Base-by-base conservation (phyloP, 202 grass and related monocot genomes). In the Alloteropsis angusta region DNA sequence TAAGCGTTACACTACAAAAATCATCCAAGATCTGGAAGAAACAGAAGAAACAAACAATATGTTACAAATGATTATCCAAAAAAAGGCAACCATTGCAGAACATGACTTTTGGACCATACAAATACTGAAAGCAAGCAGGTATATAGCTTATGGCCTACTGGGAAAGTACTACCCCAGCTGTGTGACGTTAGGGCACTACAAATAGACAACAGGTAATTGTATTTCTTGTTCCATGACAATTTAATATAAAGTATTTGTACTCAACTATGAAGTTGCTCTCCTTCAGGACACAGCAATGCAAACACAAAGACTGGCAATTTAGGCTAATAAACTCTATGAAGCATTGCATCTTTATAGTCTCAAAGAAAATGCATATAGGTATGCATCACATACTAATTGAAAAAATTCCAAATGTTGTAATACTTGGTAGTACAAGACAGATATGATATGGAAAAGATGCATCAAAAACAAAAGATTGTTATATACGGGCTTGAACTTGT, bases 51-150 rank as follows among this genome's bases (percentile, higher is more conserved):
- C 5, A 13, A 72, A 26, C 21, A 72, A 19, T 26, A 12, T 0
- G 3, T 23, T 71, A 16, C 38, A 35, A 8, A 63, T 43, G 5
- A 48, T 36, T 36, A 56, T 64, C 32, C 15, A 75, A 43, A 52
- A 21, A 43, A 45, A 71, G 11, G 30, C 6, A 64, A 9, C 1
- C 21, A 85, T 26, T 72, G 4, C 28, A 79, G 50, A 73, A 61
- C 35, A 74, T 44, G 55, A 63, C 26, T 72, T 72, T 72, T 25
- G 23, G 74, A 62, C 41, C 73, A 59, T 36, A 63, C 35, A 74
- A 11, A 78, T n/a, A 77, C 5, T 18, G 12, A 30, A 65, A 68
- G 56, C 17, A 58, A 22, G 23, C 52, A 69, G 18, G 8, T 32
- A 2, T 12, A 2, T 37, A 37, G 65, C 25, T 71, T 34, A 32